Percentiles rank a stretch among this genome's conserved stretches.
phyloP scores from a whole-genome alignment of 129 eudicot species.

The Artemisia argyi region DNA sequence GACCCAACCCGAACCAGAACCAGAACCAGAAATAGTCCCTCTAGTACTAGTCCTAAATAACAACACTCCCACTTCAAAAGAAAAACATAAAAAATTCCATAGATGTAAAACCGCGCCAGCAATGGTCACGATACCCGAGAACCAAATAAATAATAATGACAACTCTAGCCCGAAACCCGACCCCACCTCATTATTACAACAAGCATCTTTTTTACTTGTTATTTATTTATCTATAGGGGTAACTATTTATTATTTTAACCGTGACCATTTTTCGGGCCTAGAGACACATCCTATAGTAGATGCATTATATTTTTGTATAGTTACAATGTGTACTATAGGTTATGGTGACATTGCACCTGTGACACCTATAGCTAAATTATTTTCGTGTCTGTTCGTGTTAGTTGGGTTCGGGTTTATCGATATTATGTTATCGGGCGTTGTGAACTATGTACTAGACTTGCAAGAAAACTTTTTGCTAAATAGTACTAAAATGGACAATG shows the following conservation, averaged over 20 bases:
- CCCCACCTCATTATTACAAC: slow-evolving; percentile 33
- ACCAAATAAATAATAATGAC: neutral
- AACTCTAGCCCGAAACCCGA: slow-evolving; percentile 30
- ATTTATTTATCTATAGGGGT: slow-evolving; percentile 49
- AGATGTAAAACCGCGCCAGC: slow-evolving; percentile 56
- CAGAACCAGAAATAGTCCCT: too few species aligned
- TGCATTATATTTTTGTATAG: slow-evolving; percentile 64
- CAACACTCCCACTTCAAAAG: too few species aligned
- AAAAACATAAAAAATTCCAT: slow-evolving; percentile 14
- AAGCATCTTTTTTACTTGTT: slow-evolving; percentile 45
- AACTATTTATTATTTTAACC: slow-evolving; percentile 40
- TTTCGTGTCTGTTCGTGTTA: slow-evolving; percentile 49
- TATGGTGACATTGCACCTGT: slow-evolving; percentile 66
- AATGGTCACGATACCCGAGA: slow-evolving; percentile 32
- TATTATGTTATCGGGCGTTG: slow-evolving; percentile 50
- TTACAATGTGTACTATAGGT: slow-evolving; percentile 73
- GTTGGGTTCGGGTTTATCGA: slow-evolving; percentile 66
- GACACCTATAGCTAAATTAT: slow-evolving; percentile 46
- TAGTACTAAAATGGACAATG: slow-evolving; percentile 16
- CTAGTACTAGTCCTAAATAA: too few species aligned
- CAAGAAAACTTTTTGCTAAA: slow-evolving; percentile 48
- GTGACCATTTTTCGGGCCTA: slow-evolving; percentile 47
- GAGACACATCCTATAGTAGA: slow-evolving; percentile 58
- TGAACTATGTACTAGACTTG: slow-evolving; percentile 49
- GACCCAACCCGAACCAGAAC: too few species aligned